These are phyloP conservation scores for Leccinellum albellum DNA, from an alignment of 768 basidiomycete species.

Conservation along the genomic window DNA sequence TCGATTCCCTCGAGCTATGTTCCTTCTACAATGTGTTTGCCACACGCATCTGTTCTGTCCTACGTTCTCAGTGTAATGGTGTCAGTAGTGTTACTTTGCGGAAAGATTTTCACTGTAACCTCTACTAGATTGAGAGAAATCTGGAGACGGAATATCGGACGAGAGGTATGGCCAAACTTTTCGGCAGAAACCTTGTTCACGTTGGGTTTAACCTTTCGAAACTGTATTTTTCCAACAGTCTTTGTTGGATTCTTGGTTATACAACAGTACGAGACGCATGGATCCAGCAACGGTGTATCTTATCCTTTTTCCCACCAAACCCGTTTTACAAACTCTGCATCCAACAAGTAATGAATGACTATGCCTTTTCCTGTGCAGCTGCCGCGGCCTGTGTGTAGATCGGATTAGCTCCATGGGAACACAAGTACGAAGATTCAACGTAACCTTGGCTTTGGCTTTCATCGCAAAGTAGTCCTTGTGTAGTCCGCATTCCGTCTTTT, in stretches of 20 bases:
- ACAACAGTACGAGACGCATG: too few species aligned
- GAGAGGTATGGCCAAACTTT: too few species aligned
- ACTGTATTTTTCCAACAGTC: too few species aligned
- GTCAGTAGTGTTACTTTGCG: conserved; percentile 10
- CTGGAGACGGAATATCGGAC: background rate
- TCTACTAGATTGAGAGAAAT: background rate
- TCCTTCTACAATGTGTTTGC: conserved; percentile 11
- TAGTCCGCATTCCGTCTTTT: conserved; percentile 93
- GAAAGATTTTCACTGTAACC: conserved; percentile 7
- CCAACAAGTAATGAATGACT: background rate
- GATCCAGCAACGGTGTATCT: too few species aligned
- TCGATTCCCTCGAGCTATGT: conserved; percentile 16
- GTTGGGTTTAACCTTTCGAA: too few species aligned
- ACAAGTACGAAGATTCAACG: background rate
- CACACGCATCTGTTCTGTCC: conserved; percentile 17
- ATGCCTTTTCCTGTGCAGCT: background rate
- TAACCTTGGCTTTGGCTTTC: conserved; percentile 51
- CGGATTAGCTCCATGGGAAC: background rate
- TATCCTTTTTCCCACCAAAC: background rate
- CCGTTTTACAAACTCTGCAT: background rate
- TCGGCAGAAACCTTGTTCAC: too few species aligned
- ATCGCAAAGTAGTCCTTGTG: conserved; percentile 87
- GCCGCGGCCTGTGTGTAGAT: background rate
- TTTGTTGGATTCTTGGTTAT: too few species aligned
- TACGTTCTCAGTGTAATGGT: conserved; percentile 22